Conservation (phyloP, 306 rosid species). For the Malus sylvestris region DNA sequence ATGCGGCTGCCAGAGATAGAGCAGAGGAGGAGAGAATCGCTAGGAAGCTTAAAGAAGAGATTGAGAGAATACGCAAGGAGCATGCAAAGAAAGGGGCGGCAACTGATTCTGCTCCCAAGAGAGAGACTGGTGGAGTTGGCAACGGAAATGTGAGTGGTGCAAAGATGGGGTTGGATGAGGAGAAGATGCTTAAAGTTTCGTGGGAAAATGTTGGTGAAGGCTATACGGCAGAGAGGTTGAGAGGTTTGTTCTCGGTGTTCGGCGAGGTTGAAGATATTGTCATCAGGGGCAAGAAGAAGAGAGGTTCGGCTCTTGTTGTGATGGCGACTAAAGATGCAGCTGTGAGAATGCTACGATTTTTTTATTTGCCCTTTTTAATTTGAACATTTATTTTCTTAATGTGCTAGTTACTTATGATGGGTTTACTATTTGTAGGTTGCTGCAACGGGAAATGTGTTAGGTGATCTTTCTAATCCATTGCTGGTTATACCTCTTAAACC, state of each 20-base stretch:
- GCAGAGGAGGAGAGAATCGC: constrained; percentile 73
- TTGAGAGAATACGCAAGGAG: constrained; percentile 69
- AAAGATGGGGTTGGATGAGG: constrained; percentile 44
- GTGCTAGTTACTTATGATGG: background rate
- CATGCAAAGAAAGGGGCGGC: constrained; percentile 44
- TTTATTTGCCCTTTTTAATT: background rate
- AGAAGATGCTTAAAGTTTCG: constrained; percentile 71
- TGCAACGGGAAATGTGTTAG: constrained; percentile 50
- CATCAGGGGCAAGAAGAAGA: constrained; percentile 67
- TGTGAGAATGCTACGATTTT: constrained; percentile 33
- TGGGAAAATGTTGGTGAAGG: constrained; percentile 85
- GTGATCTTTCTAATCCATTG: constrained; percentile 76
- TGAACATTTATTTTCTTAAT: background rate
- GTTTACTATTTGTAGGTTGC: constrained; percentile 46
- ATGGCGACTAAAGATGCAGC: constrained; percentile 83
- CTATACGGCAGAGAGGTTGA: constrained; percentile 64
- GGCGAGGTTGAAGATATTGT: constrained; percentile 92
- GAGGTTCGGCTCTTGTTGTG: constrained; percentile 80
- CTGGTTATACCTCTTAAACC: constrained; percentile 78
- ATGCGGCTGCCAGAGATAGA: constrained; percentile 38
- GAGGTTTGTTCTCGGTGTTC: constrained; percentile 56
- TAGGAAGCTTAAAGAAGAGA: constrained; percentile 62
- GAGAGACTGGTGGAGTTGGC: constrained; percentile 24
- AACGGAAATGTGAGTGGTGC: constrained; percentile 26
- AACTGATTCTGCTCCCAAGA: constrained; percentile 17